Evolutionary conservation across 345 rosid species (phyloP), one percentile per base, ranked within the genome.

Genomic region (Rhodamnia argentea): DNA sequence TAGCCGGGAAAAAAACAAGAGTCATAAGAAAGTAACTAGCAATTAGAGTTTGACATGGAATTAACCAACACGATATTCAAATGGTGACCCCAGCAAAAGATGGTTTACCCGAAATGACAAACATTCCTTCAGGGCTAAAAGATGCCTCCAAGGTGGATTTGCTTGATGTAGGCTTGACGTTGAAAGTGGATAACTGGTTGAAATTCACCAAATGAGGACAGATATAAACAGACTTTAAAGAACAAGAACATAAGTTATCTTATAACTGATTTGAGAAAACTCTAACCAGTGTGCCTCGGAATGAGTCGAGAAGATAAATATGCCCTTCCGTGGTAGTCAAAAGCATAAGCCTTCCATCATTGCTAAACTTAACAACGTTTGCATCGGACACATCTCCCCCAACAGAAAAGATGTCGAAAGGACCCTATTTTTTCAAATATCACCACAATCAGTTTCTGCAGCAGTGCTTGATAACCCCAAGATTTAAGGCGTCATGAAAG

Each of bases 91-190:
- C 26, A 70, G 78, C 47, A 42, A 29, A 24, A 84, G 37, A 82
- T 52, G 44, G 62, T 22, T 29, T 92, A 96, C 99, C 99, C 92
- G 98, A 92, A 84, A 95, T 88, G 82, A 97, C 98, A 92, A 92
- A 96, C 94, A 91, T 94, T 87, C 99, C 99, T 83, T 97, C 98
- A 7, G 99, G 99, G 89, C 98, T 96, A 90, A 97, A 97, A 86
- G 99, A 93, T 87, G 99, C 99, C 88, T 97, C 99, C 89, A 97
- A 87, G 37, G 99, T 97, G 82, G 93, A 93, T 90, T 94, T 92
- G 89, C 88, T 91, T 83, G 93, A 92, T 87, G 94, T 95, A 86
- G 99, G 97, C 91, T 94, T 93, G 87, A 97, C 98, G 88, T 90
- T 96, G 89, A 86, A 97, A 29, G 98, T 94, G 53, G 94, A 94